Evolutionary conservation across 768 basidiomycete species (phyloP), one percentile per base, ranked within the genome.

Genomic region (Macrolepiota fuliginosa): DNA sequence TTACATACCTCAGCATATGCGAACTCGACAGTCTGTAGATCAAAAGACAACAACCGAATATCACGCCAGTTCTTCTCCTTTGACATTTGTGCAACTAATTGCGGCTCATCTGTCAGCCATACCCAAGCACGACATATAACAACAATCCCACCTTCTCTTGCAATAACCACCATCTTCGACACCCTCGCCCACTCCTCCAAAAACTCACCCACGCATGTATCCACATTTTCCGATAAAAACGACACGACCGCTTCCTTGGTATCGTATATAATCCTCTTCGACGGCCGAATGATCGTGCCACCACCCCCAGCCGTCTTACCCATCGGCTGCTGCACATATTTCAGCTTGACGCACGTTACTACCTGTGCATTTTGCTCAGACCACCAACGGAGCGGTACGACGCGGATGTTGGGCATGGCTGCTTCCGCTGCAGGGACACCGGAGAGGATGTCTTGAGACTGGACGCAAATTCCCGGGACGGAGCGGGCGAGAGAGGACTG

Each of bases 341-440:
- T 92, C 32, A 96, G 79, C 70, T 94, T 94, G 39, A 96, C 92
- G 65, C 91, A 92, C 0, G 93, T 96, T 22, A 95, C 87, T 45
- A 77, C 79, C 73, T 87, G 85, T 2, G 88, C 89, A 63, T 85
- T 87, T 64, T 86, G 86, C 52, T 89, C 85, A 3, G 88, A 89
- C 94, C 94, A 96, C 94, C 94, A 96, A 64, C 93, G 89, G 15
- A 93, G 78, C 7, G 93, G 91, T 64, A 93, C 89, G 54, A 96
- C 90, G 40, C 89, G 88, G 55, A 96, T 93, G 68, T 92, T 94
- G 6, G 92, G 88, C 91, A 94, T 92, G 4, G 94, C 94, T 3
- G 94, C 94, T 69, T 96, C 94, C 22, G 89, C 91, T 3, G 93
- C 94, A 3, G 91, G 90, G 2, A 88, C 90, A 6, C 91, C 91